A percentile compares a stretch with the other conserved stretches of the same genome.
phyloP scores from a whole-genome alignment of 164 flowering plant genomes.

The Akebia trifoliata region DNA sequence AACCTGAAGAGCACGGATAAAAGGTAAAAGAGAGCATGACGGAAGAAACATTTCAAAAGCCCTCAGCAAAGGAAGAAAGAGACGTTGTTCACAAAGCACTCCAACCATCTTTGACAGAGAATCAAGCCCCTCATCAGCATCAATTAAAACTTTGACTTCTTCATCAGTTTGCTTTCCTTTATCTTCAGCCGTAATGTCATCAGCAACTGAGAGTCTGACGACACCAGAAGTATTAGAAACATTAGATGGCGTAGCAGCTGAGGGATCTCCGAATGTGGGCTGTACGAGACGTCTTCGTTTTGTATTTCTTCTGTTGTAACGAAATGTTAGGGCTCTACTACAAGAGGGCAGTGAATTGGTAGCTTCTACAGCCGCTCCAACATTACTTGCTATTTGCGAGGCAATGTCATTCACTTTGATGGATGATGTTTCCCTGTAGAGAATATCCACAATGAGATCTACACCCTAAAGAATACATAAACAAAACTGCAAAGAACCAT shows the following conservation, averaged over 20 bases:
- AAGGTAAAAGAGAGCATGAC: conserved; percentile 80
- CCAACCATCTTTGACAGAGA: conserved; percentile 86
- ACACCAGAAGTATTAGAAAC: conserved; percentile 20
- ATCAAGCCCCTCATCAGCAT: conserved; percentile 50
- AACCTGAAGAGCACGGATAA: conserved; percentile 97
- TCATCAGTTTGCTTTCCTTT: conserved; percentile 25
- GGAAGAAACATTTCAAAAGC: conserved; percentile 99
- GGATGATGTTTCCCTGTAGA: conserved; percentile 81
- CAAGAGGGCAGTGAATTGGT: conserved; percentile 49
- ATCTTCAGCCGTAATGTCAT: conserved; percentile 31
- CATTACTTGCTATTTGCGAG: conserved; percentile 73
- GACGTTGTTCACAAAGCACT: conserved; percentile 82
- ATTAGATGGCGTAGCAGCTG: conserved; percentile 22
- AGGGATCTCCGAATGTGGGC: conserved; percentile 21
- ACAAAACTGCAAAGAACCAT: not conserved
- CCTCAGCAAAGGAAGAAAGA: conserved; percentile 83
- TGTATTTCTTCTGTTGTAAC: conserved; percentile 68
- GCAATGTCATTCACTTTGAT: conserved; percentile 88
- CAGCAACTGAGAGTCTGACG: conserved; percentile 19
- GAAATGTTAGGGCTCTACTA: conserved; percentile 42
- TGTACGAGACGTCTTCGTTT: conserved; percentile 74
- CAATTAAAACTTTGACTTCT: conserved; percentile 27
- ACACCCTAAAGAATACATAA: conserved; percentile 1
- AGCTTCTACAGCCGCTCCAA: conserved; percentile 86
- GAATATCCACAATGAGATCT: conserved; percentile 15